These are phyloP conservation scores for Plasmodium sp. DNA, from an alignment of 169 alveolate genomes.

Conservation along the genomic window DNA sequence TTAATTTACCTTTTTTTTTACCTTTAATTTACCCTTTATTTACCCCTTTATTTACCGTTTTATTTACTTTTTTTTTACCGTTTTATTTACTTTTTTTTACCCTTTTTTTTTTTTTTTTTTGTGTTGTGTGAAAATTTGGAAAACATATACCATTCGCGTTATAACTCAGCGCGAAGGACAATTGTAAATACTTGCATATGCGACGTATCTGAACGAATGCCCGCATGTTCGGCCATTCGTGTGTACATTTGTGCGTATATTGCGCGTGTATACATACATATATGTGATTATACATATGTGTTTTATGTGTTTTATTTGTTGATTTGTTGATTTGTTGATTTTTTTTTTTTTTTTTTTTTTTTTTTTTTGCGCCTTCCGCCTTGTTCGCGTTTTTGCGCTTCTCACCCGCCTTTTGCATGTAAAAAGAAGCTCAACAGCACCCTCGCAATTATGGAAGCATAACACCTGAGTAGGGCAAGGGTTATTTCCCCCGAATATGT, in stretches of 20 bases:
- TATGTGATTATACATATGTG: background rate
- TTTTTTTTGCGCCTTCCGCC: background rate
- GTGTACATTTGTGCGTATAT: background rate
- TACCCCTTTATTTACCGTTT: background rate
- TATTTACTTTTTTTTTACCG: background rate
- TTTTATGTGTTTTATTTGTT: no score
- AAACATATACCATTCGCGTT: background rate
- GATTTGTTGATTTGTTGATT: background rate
- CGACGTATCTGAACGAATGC: background rate
- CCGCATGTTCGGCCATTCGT: background rate
- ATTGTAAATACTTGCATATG: background rate
- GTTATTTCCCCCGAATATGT: background rate
- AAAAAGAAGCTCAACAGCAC: background rate
- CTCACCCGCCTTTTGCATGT: background rate
- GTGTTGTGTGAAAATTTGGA: background rate
- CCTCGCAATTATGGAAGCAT: background rate
- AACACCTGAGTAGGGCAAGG: background rate
- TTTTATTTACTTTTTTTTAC: background rate
- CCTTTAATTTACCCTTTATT: background rate
- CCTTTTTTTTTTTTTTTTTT: background rate
- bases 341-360: background rate
- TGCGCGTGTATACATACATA: background rate
- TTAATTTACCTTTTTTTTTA: no score
- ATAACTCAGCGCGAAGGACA: background rate
- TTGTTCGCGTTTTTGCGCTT: background rate